phyloP scores from a whole-genome alignment of 306 rosid genomes.

The Ochetophila trinervis region DNA sequence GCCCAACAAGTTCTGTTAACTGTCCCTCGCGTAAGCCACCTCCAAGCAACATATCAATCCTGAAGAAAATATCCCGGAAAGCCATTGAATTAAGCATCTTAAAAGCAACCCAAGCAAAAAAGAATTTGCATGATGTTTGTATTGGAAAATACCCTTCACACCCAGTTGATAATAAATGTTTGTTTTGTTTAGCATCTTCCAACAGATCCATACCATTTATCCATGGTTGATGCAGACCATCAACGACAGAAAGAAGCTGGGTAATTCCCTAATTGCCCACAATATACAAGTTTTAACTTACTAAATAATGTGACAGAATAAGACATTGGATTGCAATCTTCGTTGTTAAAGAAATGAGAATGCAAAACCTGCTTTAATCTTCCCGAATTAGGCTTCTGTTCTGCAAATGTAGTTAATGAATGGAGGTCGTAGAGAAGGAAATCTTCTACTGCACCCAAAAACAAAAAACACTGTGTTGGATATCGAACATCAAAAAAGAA shows the following conservation, averaged over 20 bases:
- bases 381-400: slow-evolving; percentile 33
- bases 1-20: slow-evolving; percentile 84
- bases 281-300: neutral
- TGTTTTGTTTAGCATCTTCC: slow-evolving; percentile 33
- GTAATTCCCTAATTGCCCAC: slow-evolving; percentile 40
- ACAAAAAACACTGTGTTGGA: no score
- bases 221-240: slow-evolving; percentile 38
- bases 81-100: neutral
- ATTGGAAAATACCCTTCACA: slow-evolving; percentile 53
- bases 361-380: slow-evolving; percentile 44
- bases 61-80: slow-evolving; percentile 23
- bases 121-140: neutral
- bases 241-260: slow-evolving; percentile 35
- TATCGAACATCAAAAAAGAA: no score
- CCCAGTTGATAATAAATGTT: slow-evolving; percentile 55
- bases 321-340: neutral
- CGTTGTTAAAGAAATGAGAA: neutral
- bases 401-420: slow-evolving; percentile 33
- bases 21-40: slow-evolving; percentile 83
- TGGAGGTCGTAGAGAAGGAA: slow-evolving; percentile 59
- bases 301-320: neutral
- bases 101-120: neutral
- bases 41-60: slow-evolving; percentile 70
- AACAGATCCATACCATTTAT: slow-evolving; percentile 49
- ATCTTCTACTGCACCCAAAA: slow-evolving; percentile 56